These are phyloP conservation scores for Rhinocladiella similis DNA, from an alignment of 2,329 filamentous ascomycete species.

Conservation along the genomic window DNA sequence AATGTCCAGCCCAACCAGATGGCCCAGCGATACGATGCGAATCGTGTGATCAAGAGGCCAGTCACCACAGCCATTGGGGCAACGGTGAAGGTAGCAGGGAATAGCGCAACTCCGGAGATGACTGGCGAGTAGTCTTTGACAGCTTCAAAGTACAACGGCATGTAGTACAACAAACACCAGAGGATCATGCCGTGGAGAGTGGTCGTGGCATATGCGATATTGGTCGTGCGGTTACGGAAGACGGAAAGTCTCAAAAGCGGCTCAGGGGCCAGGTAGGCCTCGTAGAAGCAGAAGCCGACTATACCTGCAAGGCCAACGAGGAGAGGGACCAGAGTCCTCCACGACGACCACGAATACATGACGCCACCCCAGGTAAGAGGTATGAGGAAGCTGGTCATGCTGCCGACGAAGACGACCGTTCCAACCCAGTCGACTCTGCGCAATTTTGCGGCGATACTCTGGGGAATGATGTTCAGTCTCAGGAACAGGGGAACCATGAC, in stretches of 20 bases:
- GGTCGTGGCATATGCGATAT: slow-evolving; percentile 54
- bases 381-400: slow-evolving; percentile 60
- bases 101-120: slow-evolving; percentile 56
- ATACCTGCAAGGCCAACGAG: slow-evolving; percentile 56
- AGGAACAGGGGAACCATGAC: slow-evolving; percentile 55
- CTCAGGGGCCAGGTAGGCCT: slow-evolving; percentile 51
- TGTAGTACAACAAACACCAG: slow-evolving; percentile 57
- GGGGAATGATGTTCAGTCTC: slow-evolving; percentile 50
- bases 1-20: slow-evolving; percentile 64
- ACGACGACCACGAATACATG: slow-evolving; percentile 64
- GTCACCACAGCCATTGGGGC: slow-evolving; percentile 60
- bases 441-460: slow-evolving; percentile 50
- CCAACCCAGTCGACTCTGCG: slow-evolving; percentile 64
- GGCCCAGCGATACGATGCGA: slow-evolving; percentile 61
- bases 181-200: slow-evolving; percentile 55
- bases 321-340: slow-evolving; percentile 63
- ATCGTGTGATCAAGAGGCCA: slow-evolving; percentile 56
- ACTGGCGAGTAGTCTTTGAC: slow-evolving; percentile 57
- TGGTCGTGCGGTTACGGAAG: slow-evolving; percentile 49
- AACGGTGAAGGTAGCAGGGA: slow-evolving; percentile 64
- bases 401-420: slow-evolving; percentile 60
- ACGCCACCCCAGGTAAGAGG: slow-evolving; percentile 66
- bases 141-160: slow-evolving; percentile 45
- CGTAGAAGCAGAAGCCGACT: slow-evolving; percentile 55
- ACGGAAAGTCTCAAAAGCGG: slow-evolving; percentile 50